Percentiles rank a stretch among this genome's conserved stretches.
Evolutionary conservation across 164 flowering plant genomes (phyloP).

Genomic region (Berberis vulgaris): DNA sequence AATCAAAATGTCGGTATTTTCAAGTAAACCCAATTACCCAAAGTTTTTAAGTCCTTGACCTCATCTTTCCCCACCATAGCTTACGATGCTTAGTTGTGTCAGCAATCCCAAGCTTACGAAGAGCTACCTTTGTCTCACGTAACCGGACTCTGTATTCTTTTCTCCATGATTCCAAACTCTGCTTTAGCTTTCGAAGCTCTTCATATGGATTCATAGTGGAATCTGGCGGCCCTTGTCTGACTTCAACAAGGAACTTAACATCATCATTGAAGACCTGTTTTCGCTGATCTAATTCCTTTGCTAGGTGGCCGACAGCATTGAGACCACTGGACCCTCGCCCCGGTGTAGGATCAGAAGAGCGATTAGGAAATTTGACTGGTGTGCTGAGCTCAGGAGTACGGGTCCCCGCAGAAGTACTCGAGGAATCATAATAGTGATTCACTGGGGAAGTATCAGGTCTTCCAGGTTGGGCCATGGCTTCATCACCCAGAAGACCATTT

Average conservation of each 20-base stretch:
- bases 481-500: constrained; percentile 42
- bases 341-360: constrained; percentile 17
- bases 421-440: constrained; percentile 52
- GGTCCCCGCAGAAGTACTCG: constrained; percentile 44
- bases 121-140: constrained; percentile 43
- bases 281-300: constrained; percentile 63
- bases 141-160: constrained; percentile 68
- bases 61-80: constrained; percentile 74
- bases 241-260: constrained; percentile 41
- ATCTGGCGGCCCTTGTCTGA: constrained; percentile 28
- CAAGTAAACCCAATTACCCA: too few relatives aligned
- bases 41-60: constrained; percentile 9
- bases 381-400: constrained; percentile 54
- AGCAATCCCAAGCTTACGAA: constrained; percentile 37
- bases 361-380: constrained; percentile 26
- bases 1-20: too few relatives aligned
- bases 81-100: constrained; percentile 33
- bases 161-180: constrained; percentile 67
- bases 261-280: constrained; percentile 63
- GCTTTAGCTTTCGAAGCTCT: constrained; percentile 57
- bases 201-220: constrained; percentile 32
- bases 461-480: constrained; percentile 32
- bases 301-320: constrained; percentile 35
- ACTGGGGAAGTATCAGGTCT: constrained; percentile 38
- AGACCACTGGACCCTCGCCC: constrained; percentile 28